Base-by-base conservation (phyloP, 495 filamentous ascomycete species). In the Hypoxylon intermedium region DNA sequence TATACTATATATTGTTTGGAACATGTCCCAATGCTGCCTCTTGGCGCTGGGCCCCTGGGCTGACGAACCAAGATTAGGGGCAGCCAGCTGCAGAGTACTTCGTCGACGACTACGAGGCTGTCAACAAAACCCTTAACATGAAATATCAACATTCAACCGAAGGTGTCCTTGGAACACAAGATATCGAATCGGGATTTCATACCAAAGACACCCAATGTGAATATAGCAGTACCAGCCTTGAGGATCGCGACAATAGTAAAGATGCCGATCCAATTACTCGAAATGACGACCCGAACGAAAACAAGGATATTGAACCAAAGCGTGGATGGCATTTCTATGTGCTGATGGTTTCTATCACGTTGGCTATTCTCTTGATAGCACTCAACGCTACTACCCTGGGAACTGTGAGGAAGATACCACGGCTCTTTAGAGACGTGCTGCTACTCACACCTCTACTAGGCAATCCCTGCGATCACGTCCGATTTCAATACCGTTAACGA, bases 381-480 rank as follows among this genome's bases (percentile, higher is more conserved):
- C 53, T 60, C 21, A 61, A 60, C 12, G 58, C 51, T 30, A 65
- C 57, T 9, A 46, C 57, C 5, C 2, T 65, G 37, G 51, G 56
- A 60, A 65, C 62, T 16, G 62, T 65, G 11, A 65, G 61, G 28
- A n/a, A 26, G 19, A 15, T 2, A 47, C 1, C 9, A 9, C 20
- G 9, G 24, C 30, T 38, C 18, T 18, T 12, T 26, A 6, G 20
- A 9, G 13, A 9, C 6, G 34, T 24, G 4, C 34, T 9, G 21
- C 11, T 42, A 42, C 60, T 63, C 21, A 63, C 48, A 13, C n/a
- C 18, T 45, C 66, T 31, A 67, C 60, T 30, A 76, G 61, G 79
- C 80, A 21, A 81, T 81, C 20, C 80, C 78, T 16, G 62, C 71
- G 23, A 84, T 79, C 21, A 78, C 77, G 0, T 61, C 73, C 18